These are phyloP conservation scores for Diaporthe eres DNA, from an alignment of 2,329 filamentous ascomycete species.

Conservation along the genomic window DNA sequence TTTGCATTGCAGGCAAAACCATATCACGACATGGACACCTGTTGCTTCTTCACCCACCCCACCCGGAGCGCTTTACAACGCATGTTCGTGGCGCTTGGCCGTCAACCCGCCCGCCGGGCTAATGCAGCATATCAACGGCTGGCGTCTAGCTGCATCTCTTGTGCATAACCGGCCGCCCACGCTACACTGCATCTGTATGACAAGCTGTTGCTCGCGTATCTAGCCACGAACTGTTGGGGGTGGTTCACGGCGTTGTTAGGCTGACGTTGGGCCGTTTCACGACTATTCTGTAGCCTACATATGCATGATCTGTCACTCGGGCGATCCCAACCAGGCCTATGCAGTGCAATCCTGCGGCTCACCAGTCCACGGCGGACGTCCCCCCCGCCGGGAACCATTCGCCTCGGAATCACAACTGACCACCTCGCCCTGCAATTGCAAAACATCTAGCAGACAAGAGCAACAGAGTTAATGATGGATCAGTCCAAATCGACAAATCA, in stretches of 20 bases:
- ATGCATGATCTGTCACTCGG: slow-evolving; percentile 23
- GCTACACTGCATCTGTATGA: slow-evolving; percentile 26
- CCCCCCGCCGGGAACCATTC: not conserved
- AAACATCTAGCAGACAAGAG: not conserved
- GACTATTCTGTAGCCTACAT: not conserved
- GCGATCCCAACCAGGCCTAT: not conserved
- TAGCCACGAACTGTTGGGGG: slow-evolving; percentile 32
- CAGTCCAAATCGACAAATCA: not conserved
- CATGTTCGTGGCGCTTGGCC: slow-evolving; percentile 25
- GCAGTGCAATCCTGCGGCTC: slow-evolving; percentile 16
- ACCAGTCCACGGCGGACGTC: not conserved
- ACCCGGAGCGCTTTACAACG: not conserved
- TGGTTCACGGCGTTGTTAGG: slow-evolving; percentile 11
- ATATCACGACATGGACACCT: not conserved
- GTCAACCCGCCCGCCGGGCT: slow-evolving; percentile 5
- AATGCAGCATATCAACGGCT: slow-evolving; percentile 33
- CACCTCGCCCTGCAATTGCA: not conserved
- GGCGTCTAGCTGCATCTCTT: slow-evolving; percentile 15
- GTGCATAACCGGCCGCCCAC: slow-evolving; percentile 30
- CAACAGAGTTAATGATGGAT: not conserved
- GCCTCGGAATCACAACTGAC: not conserved
- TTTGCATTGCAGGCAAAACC: not conserved
- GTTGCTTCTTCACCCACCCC: not conserved
- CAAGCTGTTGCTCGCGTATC: slow-evolving; percentile 27
- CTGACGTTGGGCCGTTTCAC: slow-evolving; percentile 31